phyloP scores from a whole-genome alignment of 2,329 filamentous ascomycete species.

The Microdochium paspali region DNA sequence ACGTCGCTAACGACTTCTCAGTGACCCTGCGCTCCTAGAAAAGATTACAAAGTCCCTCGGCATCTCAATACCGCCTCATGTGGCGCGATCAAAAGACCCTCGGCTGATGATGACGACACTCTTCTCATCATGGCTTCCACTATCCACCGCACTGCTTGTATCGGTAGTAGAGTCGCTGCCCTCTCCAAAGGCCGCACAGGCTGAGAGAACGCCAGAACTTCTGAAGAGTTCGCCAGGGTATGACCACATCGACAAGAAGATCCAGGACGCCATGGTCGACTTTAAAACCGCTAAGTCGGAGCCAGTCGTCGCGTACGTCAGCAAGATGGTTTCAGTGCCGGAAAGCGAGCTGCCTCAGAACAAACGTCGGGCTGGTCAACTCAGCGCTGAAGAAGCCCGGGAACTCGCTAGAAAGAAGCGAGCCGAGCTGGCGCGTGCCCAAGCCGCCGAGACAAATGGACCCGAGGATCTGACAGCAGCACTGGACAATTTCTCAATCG shows the following conservation, averaged over 20 bases:
- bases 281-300: constrained; percentile 64
- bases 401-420: constrained; percentile 83
- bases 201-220: constrained; percentile 67
- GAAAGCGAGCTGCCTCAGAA: constrained; percentile 88
- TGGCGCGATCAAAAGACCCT: constrained; percentile 75
- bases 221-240: constrained; percentile 73
- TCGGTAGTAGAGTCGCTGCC: constrained; percentile 91
- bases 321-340: constrained; percentile 94
- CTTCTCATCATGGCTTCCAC: constrained; percentile 81
- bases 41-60: constrained; percentile 92
- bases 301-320: constrained; percentile 88
- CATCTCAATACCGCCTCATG: constrained; percentile 74
- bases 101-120: constrained; percentile 76
- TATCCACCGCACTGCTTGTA: constrained; percentile 86
- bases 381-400: constrained; percentile 83
- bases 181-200: constrained; percentile 72
- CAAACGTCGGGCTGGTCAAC: constrained; percentile 58
- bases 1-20: constrained; percentile 21
- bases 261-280: constrained; percentile 73
- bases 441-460: constrained; percentile 47
- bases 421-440: constrained; percentile 75
- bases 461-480: constrained; percentile 49
- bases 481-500: constrained; percentile 50
- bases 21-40: constrained; percentile 71
- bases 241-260: constrained; percentile 54